Percentiles rank a stretch among this genome's conserved stretches.
Conservation (phyloP, 1,284 basidiomycete species). For the Rhodotorula sp. region DNA sequence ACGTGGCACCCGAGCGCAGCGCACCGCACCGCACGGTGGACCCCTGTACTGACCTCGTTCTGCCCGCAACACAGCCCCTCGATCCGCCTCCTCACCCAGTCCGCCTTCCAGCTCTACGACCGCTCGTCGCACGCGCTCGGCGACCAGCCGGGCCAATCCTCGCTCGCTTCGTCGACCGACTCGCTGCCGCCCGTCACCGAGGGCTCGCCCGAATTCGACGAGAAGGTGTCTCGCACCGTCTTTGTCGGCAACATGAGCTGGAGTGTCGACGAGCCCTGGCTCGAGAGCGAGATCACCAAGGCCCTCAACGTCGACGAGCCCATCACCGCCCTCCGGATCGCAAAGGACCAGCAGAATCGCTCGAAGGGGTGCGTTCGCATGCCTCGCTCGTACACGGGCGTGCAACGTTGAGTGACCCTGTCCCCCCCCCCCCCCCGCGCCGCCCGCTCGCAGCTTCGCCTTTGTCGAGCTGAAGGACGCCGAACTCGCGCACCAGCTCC, state of each 20-base stretch:
- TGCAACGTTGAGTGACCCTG: background rate
- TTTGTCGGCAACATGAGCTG: slow-evolving; percentile 94
- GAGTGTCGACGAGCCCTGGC: slow-evolving; percentile 96
- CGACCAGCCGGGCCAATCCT: background rate
- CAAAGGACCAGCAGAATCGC: slow-evolving; percentile 80
- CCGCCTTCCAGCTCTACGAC: background rate
- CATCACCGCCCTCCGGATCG: slow-evolving; percentile 78
- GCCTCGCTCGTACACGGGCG: no score
- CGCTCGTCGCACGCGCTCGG: background rate
- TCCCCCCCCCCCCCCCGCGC: no score
- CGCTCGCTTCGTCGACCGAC: background rate
- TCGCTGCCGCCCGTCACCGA: background rate
- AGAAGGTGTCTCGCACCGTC: slow-evolving; percentile 54
- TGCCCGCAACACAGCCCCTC: background rate
- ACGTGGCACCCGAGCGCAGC: no score
- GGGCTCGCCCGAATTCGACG: background rate
- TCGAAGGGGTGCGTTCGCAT: slow-evolving; percentile 61
- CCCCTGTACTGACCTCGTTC: background rate
- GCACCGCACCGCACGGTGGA: no score
- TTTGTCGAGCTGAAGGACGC: slow-evolving; percentile 77
- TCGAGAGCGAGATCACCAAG: slow-evolving; percentile 73
- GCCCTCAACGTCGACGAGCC: slow-evolving; percentile 54
- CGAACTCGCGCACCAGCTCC: slow-evolving; percentile 64
- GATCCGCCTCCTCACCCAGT: slow-evolving; percentile 4
- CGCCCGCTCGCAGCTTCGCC: slow-evolving; percentile 60